Evolutionary conservation across 2,329 filamentous ascomycete species (phyloP).

Genomic region (Colletotrichum destructivum): DNA sequence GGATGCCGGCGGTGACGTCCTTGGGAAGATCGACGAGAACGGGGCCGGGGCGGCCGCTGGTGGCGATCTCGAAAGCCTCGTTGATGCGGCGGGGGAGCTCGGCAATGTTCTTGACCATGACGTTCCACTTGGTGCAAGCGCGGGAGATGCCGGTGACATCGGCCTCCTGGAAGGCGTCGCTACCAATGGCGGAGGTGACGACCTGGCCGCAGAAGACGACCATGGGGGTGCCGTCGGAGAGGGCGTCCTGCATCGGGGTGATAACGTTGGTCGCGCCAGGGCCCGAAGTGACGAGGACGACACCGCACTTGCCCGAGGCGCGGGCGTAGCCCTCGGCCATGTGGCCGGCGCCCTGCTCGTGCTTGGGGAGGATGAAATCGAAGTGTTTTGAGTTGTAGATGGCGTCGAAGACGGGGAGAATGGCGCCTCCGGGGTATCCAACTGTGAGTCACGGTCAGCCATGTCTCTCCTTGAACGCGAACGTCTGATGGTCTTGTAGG

Average conservation of each 20-base stretch:
- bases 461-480: background rate
- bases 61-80: constrained; percentile 98
- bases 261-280: constrained; percentile 97
- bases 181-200: constrained; percentile 89
- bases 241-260: constrained; percentile 95
- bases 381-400: constrained; percentile 99
- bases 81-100: constrained; percentile 95
- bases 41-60: constrained; percentile 91
- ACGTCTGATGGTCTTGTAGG: background rate
- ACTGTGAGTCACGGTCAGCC: constrained; percentile 61
- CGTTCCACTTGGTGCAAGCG: constrained; percentile 98
- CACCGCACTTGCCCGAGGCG: constrained; percentile 92
- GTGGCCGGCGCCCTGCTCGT: constrained; percentile 98
- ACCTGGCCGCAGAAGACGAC: constrained; percentile 98
- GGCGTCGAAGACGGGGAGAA: constrained; percentile 97
- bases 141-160: constrained; percentile 95
- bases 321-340: constrained; percentile 99
- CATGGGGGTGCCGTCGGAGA: constrained; percentile 95
- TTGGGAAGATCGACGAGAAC: constrained; percentile 97
- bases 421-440: constrained; percentile 94
- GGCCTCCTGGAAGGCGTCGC: constrained; percentile 96
- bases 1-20: constrained; percentile 90
- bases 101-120: constrained; percentile 96
- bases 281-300: constrained; percentile 96
- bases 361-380: constrained; percentile 93